phyloP scores from a whole-genome alignment of 2,329 filamentous ascomycete species.

The Hirsutella thompsonii region DNA sequence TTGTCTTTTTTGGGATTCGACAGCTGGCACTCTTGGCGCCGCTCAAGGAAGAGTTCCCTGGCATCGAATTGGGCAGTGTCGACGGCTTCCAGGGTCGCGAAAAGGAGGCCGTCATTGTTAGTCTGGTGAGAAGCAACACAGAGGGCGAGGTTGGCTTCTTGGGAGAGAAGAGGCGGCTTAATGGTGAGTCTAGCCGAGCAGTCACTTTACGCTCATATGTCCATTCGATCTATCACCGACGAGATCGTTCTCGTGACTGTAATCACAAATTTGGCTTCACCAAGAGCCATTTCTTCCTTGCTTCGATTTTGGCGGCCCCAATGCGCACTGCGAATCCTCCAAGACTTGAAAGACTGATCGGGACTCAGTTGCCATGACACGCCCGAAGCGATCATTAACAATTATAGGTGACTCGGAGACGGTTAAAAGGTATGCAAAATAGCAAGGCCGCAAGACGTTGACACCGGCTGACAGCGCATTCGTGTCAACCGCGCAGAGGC shows the following conservation, averaged over 20 bases:
- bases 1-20: neutral
- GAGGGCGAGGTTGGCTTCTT: slow-evolving; percentile 86
- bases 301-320: too few relatives aligned
- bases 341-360: too few relatives aligned
- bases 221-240: neutral
- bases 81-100: slow-evolving; percentile 96
- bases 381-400: slow-evolving; percentile 79
- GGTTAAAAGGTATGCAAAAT: slow-evolving; percentile 55
- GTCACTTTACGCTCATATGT: neutral
- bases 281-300: too few relatives aligned
- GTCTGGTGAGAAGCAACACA: slow-evolving; percentile 82
- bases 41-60: slow-evolving; percentile 69
- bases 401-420: slow-evolving; percentile 93
- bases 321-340: too few relatives aligned
- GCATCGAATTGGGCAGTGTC: slow-evolving; percentile 88
- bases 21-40: slow-evolving; percentile 67
- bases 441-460: neutral
- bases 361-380: slow-evolving; percentile 89
- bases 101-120: slow-evolving; percentile 90
- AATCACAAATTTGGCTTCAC: neutral
- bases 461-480: slow-evolving; percentile 10
- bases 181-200: slow-evolving; percentile 46
- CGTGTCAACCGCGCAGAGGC: slow-evolving; percentile 45
- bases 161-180: slow-evolving; percentile 80
- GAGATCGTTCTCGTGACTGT: neutral